Evolutionary conservation across 2,329 filamentous ascomycete genomes (phyloP).

Genomic region (Podosphaera leucotricha): DNA sequence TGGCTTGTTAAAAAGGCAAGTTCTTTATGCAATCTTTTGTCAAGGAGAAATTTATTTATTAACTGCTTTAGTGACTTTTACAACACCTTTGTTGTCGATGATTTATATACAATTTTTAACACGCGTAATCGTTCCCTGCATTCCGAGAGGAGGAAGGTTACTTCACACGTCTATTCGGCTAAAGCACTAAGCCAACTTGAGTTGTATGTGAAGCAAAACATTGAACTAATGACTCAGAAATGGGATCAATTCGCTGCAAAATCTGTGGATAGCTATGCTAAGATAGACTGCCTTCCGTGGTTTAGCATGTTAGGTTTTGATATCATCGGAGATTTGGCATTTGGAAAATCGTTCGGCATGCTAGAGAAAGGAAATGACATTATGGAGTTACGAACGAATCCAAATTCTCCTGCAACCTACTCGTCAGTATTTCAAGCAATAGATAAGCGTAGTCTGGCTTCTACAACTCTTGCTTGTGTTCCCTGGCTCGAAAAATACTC

Average conservation of each 20-base stretch:
- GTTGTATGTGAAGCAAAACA: constrained; percentile 41
- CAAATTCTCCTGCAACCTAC: constrained; percentile 37
- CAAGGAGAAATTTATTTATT: too few species aligned
- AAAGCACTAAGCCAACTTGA: constrained; percentile 70
- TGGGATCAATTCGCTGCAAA: constrained; percentile 39
- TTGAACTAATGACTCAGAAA: constrained; percentile 36
- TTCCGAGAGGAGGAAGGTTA: constrained; percentile 68
- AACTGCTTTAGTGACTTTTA: constrained; percentile 39
- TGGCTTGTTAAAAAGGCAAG: constrained; percentile 45
- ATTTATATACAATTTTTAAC: constrained; percentile 82
- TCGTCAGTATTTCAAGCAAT: constrained; percentile 68
- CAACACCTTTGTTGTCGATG: constrained; percentile 76
- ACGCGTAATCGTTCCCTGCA: constrained; percentile 64
- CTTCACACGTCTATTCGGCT: constrained; percentile 66
- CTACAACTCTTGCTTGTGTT: constrained; percentile 51
- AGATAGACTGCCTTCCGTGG: constrained; percentile 56
- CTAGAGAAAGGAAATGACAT: constrained; percentile 51
- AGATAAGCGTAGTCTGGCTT: constrained; percentile 72
- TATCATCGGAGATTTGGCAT: constrained; percentile 34
- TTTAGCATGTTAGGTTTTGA: constrained; percentile 43
- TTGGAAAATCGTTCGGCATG: constrained; percentile 67
- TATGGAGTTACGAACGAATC: constrained; percentile 43
- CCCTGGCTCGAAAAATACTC: constrained; percentile 59
- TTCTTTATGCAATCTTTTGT: too few species aligned
- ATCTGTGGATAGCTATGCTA: constrained; percentile 24